Conservation (phyloP, 2,329 filamentous ascomycete species). For the Verticillium alfalfae region DNA sequence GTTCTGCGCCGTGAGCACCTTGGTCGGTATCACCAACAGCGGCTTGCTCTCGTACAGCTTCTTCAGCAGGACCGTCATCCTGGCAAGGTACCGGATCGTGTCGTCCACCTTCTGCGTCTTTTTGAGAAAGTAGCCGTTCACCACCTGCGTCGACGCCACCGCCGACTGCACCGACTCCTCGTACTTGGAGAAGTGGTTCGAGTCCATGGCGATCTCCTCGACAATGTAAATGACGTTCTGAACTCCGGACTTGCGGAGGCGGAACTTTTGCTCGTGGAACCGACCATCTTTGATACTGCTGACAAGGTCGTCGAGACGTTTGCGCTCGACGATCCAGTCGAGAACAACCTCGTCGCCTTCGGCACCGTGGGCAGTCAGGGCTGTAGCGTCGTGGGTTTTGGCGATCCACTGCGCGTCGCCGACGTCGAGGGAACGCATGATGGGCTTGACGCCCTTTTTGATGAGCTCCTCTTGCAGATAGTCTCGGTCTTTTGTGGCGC, state of each 20-base stretch:
- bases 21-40: slow-evolving; percentile 61
- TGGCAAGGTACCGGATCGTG: slow-evolving; percentile 67
- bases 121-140: slow-evolving; percentile 76
- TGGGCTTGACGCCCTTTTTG: slow-evolving; percentile 59
- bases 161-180: slow-evolving; percentile 66
- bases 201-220: slow-evolving; percentile 63
- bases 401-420: slow-evolving; percentile 79
- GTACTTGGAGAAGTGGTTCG: slow-evolving; percentile 48
- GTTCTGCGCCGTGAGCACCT: slow-evolving; percentile 55
- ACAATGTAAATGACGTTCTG: slow-evolving; percentile 74
- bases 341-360: slow-evolving; percentile 68
- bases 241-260: slow-evolving; percentile 66
- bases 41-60: slow-evolving; percentile 55
- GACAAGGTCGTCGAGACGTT: slow-evolving; percentile 75
- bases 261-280: slow-evolving; percentile 81
- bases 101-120: slow-evolving; percentile 71
- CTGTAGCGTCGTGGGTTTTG: slow-evolving; percentile 55
- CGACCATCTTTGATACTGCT: slow-evolving; percentile 76
- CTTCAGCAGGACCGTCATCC: slow-evolving; percentile 65
- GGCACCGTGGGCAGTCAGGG: slow-evolving; percentile 49
- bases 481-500: slow-evolving; percentile 66
- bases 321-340: slow-evolving; percentile 77
- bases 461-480: slow-evolving; percentile 70
- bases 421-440: slow-evolving; percentile 64
- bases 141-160: slow-evolving; percentile 71